Evolutionary conservation across 2,329 filamentous ascomycete genomes (phyloP), one percentile per base, ranked within the genome.

Genomic region (Pleoardoris graminearum): DNA sequence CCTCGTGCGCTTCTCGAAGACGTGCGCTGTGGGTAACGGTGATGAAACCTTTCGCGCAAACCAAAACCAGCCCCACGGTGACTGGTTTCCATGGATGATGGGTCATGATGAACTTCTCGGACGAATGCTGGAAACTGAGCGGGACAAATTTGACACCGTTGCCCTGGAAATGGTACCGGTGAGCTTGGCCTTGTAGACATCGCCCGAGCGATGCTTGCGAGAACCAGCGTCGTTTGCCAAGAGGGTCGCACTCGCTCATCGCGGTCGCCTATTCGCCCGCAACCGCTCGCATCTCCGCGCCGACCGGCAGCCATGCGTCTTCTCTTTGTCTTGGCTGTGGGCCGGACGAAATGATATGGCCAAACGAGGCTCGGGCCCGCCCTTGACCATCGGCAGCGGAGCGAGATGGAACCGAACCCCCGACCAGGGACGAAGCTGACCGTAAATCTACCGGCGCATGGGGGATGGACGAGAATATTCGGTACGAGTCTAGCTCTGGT

Each of bases 391-490:
- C 43, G 43, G 43, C 30, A 16, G 36, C 43, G 43, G 43, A 10
- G 43, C 43, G 30, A 25, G n/a, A 46, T 17, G 36, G 3, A 25
- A 27, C 38, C 38, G 43, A 46, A 25, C 7, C 30, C 21, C 43
- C 43, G 30, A 46, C 30, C 30, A 7, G 25, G 25, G 7, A 10
- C 3, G 11, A 38, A 14, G 7, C 25, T 8, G 7, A 6, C 16
- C 30, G 30, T 46, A 46, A 46, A 36, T 10, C 30, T 17, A 35
- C 42, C 42, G 42, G 25, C 23, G n/a, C 39, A 42, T 17, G 39
- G 39, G 25, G 4, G 19, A 25, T 35, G 43, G 43, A 46, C 43
- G 43, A 46, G 43, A 46, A 46, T 46, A 36, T 23, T 46, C 43
- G 43, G 43, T 21, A 30, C 43, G 11, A 32, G 11, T 10, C 27